Conservation (phyloP, 1,139 yeast species). For the Suhomyces panamericanus region DNA sequence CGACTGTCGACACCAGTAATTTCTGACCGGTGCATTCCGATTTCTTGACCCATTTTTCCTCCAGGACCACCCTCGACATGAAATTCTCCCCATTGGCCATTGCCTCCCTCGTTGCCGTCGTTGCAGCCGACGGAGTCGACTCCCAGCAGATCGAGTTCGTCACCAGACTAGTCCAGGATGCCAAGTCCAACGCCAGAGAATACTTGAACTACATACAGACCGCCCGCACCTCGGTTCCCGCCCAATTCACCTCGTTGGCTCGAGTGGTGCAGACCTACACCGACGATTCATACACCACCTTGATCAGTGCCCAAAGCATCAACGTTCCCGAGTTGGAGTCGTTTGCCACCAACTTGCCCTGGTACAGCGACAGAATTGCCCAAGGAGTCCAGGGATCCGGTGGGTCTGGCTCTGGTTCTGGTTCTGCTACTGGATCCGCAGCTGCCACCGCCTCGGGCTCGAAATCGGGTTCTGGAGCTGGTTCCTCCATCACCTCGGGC, state of each 20-base stretch:
- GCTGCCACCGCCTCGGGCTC: constrained; percentile 4
- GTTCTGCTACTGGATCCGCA: constrained; percentile 10
- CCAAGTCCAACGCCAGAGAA: constrained; percentile 21
- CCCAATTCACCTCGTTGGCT: constrained; percentile 26
- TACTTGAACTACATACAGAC: constrained; percentile 28
- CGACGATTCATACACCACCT: constrained; percentile 40
- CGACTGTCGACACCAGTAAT: no score
- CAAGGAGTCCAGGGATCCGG: constrained; percentile 7
- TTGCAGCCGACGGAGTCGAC: constrained; percentile 5
- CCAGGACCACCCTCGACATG: constrained; percentile 4
- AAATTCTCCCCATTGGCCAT: constrained; percentile 4
- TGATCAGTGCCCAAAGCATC: constrained; percentile 23
- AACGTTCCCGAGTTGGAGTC: constrained; percentile 26
- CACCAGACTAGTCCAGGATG: constrained; percentile 32
- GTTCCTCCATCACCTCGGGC: not conserved
- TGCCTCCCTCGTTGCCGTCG: constrained; percentile 4
- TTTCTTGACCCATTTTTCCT: constrained; percentile 3
- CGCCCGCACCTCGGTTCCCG: constrained; percentile 25
- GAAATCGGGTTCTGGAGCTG: constrained; percentile 1
- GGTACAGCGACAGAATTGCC: constrained; percentile 35
- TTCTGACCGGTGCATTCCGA: constrained; percentile 8
- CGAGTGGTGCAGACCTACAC: constrained; percentile 36
- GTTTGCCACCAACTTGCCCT: constrained; percentile 42
- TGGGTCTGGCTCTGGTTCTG: constrained; percentile 16
- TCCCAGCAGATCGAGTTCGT: constrained; percentile 24